Evolutionary conservation across 805 yeast species (phyloP).

Genomic region (Grigorovia humatica): DNA sequence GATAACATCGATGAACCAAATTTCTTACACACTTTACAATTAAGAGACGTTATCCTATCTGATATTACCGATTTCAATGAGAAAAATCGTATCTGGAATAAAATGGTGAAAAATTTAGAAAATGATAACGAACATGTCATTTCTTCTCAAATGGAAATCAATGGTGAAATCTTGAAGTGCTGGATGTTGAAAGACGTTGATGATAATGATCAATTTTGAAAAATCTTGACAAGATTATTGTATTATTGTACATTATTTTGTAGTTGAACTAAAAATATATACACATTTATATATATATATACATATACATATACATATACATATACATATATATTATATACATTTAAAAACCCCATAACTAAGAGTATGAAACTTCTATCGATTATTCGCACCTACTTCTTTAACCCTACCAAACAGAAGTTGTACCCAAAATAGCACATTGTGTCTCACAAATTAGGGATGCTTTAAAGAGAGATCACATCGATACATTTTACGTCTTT

Average conservation of each 20-base stretch:
- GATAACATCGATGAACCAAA: conserved; percentile 26
- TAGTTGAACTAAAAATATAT: too few relatives aligned
- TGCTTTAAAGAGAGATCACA: background rate
- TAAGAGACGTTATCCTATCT: conserved; percentile 49
- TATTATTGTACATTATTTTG: background rate
- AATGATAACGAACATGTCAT: conserved; percentile 42
- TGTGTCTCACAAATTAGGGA: background rate
- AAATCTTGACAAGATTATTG: background rate
- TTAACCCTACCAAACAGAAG: too few relatives aligned
- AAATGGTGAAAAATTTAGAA: conserved; percentile 45
- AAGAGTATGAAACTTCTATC: too few relatives aligned
- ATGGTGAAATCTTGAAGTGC: conserved; percentile 74
- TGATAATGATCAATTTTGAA: background rate
- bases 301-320: too few relatives aligned
- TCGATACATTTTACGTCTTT: too few relatives aligned
- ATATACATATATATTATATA: too few relatives aligned
- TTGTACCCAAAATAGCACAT: too few relatives aligned
- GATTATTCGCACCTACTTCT: too few relatives aligned
- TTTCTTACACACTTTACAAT: conserved; percentile 57
- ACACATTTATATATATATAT: too few relatives aligned
- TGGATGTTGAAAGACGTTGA: conserved; percentile 59
- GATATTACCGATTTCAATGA: conserved; percentile 12
- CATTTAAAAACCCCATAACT: too few relatives aligned
- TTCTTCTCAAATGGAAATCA: conserved; percentile 50
- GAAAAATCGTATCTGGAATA: conserved; percentile 45